A percentile compares a stretch with the other conserved stretches of the same genome.
Evolutionary conservation across 1,284 basidiomycete genomes (phyloP).

Genomic region (Fomitopsis pinicola): DNA sequence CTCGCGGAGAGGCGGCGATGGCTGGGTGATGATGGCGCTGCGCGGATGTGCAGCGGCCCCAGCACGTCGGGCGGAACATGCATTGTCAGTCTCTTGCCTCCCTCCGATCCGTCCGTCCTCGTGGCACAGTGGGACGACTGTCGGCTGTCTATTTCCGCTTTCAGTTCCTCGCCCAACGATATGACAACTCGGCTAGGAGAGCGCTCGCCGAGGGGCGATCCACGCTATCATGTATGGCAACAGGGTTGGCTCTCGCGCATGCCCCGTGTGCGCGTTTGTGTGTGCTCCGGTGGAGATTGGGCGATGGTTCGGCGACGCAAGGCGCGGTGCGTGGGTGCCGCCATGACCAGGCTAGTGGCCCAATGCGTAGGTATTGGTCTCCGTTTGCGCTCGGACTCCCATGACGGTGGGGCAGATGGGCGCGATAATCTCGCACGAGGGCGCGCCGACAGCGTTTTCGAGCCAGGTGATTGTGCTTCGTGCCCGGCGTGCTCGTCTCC

Average conservation of each 20-base stretch:
- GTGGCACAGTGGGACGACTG: not conserved
- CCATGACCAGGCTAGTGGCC: not conserved
- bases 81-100: not conserved
- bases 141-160: not conserved
- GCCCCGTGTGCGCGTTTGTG: not conserved
- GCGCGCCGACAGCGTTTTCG: not conserved
- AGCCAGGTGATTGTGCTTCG: not conserved
- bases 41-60: not conserved
- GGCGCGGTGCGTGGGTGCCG: not conserved
- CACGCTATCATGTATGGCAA: not conserved
- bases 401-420: not conserved
- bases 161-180: not conserved
- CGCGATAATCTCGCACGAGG: not conserved
- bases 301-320: not conserved
- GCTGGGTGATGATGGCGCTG: not conserved
- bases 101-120: not conserved
- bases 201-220: not conserved
- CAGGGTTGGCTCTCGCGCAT: not conserved
- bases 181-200: not conserved
- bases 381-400: not conserved
- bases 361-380: not conserved
- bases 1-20: not conserved
- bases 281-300: not conserved
- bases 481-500: not conserved
- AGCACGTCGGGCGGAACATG: not conserved